Conservation (phyloP, 164 flowering plant species). For the Malania oleifera region DNA sequence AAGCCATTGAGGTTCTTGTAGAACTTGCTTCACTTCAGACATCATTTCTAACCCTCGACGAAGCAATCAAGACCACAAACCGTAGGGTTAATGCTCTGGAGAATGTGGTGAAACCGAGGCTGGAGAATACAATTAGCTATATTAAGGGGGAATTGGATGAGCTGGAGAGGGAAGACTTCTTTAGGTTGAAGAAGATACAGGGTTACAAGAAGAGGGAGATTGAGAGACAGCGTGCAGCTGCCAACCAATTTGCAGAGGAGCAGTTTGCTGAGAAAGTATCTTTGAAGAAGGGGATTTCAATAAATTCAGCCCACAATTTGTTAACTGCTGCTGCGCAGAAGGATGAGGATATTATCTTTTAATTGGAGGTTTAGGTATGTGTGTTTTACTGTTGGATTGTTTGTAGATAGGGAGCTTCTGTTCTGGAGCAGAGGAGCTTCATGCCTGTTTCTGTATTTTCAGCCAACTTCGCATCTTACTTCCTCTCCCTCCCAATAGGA, state of each 20-base stretch:
- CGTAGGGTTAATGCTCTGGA: constrained; percentile 96
- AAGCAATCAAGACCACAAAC: constrained; percentile 91
- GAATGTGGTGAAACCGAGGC: constrained; percentile 89
- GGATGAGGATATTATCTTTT: constrained; percentile 87
- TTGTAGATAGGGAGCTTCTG: too few relatives aligned
- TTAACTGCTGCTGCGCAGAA: constrained; percentile 37
- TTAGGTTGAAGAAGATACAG: constrained; percentile 91
- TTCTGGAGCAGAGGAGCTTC: too few relatives aligned
- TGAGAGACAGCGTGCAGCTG: constrained; percentile 55
- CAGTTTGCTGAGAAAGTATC: constrained; percentile 58
- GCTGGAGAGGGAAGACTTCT: constrained; percentile 93
- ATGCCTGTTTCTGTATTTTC: too few relatives aligned
- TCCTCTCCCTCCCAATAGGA: too few relatives aligned
- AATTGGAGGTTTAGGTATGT: constrained; percentile 27
- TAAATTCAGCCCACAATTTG: constrained; percentile 54
- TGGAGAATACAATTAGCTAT: constrained; percentile 81
- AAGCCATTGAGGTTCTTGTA: constrained; percentile 88
- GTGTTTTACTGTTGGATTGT: too few relatives aligned
- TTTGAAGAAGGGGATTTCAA: constrained; percentile 61
- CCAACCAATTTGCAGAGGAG: constrained; percentile 62
- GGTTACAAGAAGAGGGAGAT: constrained; percentile 86
- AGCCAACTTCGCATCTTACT: too few relatives aligned
- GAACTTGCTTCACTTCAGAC: constrained; percentile 97
- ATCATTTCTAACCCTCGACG: constrained; percentile 87
- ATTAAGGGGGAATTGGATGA: constrained; percentile 92